These are phyloP conservation scores for Vitis riparia DNA, from an alignment of 164 flowering plant genomes.

Conservation along the genomic window DNA sequence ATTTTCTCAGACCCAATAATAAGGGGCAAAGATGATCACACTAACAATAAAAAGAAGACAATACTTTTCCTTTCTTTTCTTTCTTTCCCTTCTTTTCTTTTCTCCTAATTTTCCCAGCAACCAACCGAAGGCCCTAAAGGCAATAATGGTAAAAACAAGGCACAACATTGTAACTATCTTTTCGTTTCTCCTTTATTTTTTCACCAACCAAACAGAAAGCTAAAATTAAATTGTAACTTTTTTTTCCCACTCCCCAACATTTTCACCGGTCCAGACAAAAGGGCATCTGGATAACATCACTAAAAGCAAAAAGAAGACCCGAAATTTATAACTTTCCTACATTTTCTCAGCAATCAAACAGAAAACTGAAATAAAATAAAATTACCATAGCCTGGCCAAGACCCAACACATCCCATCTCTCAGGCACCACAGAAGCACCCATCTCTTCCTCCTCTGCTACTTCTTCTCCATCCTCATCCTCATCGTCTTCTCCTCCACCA, in stretches of 20 bases:
- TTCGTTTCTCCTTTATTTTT: too few species aligned
- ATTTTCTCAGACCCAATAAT: too few species aligned
- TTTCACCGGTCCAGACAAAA: background rate
- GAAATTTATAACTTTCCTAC: background rate
- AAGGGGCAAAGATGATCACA: too few species aligned
- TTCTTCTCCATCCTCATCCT: constrained; percentile 23
- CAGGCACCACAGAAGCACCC: constrained; percentile 32
- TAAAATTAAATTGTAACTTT: too few species aligned
- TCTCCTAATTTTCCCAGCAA: too few species aligned
- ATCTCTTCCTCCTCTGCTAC: constrained; percentile 13
- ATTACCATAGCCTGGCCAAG: constrained; percentile 97
- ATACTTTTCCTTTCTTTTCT: too few species aligned
- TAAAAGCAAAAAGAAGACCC: background rate
- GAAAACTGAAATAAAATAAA: background rate
- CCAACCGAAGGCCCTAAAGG: too few species aligned
- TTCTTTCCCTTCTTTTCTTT: too few species aligned
- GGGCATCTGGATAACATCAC: background rate
- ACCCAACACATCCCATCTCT: constrained; percentile 89
- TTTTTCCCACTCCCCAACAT: background rate
- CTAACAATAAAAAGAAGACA: too few species aligned
- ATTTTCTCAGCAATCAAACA: background rate
- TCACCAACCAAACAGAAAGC: too few species aligned
- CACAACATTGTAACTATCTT: too few species aligned
- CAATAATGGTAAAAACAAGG: too few species aligned
- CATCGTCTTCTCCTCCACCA: constrained; percentile 1